These are phyloP conservation scores for Nicotiana attenuata DNA, from an alignment of 257 asterid species.

Conservation along the genomic window DNA sequence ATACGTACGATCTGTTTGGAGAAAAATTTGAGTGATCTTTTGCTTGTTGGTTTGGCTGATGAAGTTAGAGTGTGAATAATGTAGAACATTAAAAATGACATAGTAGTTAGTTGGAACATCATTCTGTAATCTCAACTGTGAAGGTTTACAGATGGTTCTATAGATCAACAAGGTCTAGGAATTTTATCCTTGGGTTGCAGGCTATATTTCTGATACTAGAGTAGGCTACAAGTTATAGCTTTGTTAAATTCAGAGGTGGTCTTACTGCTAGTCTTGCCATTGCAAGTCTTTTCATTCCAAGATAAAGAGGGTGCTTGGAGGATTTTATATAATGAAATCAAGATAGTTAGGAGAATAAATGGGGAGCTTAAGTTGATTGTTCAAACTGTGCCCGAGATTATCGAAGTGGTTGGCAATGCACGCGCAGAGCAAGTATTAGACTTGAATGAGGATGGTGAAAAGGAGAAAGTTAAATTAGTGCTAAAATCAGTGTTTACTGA, in stretches of 20 bases:
- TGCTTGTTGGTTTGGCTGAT: no score
- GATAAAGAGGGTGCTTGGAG: slow-evolving; percentile 25
- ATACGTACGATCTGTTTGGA: no score
- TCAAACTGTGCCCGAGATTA: slow-evolving; percentile 83
- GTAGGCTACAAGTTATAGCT: slow-evolving; percentile 54
- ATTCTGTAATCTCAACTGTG: no score
- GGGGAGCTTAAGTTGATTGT: slow-evolving; percentile 69
- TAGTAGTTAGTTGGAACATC: no score
- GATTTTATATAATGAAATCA: not conserved
- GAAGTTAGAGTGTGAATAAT: no score
- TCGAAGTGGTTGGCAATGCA: slow-evolving; percentile 62
- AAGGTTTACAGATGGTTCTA: slow-evolving; percentile 15
- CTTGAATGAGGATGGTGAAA: no score
- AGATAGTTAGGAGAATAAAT: no score
- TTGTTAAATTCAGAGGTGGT: slow-evolving; percentile 55
- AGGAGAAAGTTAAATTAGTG: no score
- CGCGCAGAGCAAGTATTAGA: slow-evolving; percentile 37
- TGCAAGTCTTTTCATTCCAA: slow-evolving; percentile 79
- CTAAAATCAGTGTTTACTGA: no score
- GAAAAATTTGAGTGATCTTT: no score
- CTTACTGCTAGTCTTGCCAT: slow-evolving; percentile 73
- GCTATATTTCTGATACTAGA: slow-evolving; percentile 50
- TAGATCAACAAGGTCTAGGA: not conserved
- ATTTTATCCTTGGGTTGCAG: slow-evolving; percentile 14
- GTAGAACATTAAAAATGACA: no score